Base-by-base conservation (phyloP, 1,284 basidiomycete species). In the Pascua guehoae region DNA sequence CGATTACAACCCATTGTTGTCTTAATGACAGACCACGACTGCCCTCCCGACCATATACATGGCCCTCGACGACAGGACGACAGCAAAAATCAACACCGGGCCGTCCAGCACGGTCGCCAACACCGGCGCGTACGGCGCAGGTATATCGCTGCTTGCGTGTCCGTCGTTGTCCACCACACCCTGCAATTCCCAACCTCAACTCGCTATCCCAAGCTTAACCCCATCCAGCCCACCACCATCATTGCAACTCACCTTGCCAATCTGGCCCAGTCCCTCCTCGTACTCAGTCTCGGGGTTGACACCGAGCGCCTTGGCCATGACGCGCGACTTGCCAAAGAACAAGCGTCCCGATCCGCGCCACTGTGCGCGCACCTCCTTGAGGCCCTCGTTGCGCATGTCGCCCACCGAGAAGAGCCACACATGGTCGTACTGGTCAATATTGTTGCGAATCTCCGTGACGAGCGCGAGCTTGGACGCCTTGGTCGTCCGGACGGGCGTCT, bases 261-360 rank as follows among this genome's bases (percentile, higher is more conserved):
- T 82, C 71, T 88, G 85, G 66, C 87, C 83, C 47, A 97, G 76
- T 5, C 92, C 94, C 60, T 83, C 79, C 61, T 85, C 82, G 72
- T 94, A 86, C 79, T 98, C 96, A 62, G 89, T 88, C 77, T 91
- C 94, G 43, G 84, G 82, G 8, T 89, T 88, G 53, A 85, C 84
- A 5, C 95, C 95, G n/a, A 99, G 81, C 46, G 92, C 95, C 77
- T 94, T 94, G 44, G 92, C 90, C 88, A 98, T 91, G 46, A 98
- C 91, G 40, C 90, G 88, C 64, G 89, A 87, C 70, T 88, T 85
- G 41, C 91, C 95, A 79, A 96, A 91, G 77, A 95, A 95, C 80
- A 98, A 87, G 66, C 93, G 85, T 46, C 88, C 89, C 62, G 89
- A 86, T 59, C 91, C 91, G 81, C 91, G 91, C 95, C 95, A 99